Percentiles rank a stretch among this genome's conserved stretches.
These are phyloP conservation scores for Lachancea fermentati DNA, from an alignment of 805 yeast species.

Conservation along the genomic window DNA sequence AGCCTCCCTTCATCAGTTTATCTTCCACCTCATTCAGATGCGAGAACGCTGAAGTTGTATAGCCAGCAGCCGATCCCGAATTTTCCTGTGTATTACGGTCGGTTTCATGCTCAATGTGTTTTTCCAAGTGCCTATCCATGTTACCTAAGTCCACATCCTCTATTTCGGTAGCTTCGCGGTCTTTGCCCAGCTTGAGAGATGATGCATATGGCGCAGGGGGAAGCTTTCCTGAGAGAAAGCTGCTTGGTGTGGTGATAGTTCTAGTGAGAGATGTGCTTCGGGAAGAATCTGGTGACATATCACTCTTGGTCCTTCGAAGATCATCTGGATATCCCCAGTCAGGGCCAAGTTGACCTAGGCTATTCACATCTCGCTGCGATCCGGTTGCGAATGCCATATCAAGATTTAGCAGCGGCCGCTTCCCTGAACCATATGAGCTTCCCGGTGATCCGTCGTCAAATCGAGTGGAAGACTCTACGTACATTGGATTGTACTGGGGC, in stretches of 20 bases:
- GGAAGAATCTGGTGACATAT: conserved; percentile 3
- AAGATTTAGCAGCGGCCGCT: background rate
- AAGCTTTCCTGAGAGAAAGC: conserved; percentile 8
- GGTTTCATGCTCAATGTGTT: conserved; percentile 19
- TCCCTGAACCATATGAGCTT: background rate
- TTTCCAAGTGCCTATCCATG: conserved; percentile 17
- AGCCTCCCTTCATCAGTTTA: conserved; percentile 9
- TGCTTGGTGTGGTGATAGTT: background rate
- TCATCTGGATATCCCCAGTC: background rate
- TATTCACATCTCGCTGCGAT: background rate
- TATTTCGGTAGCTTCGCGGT: conserved; percentile 3
- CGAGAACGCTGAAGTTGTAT: conserved; percentile 29
- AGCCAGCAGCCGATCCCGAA: conserved; percentile 28
- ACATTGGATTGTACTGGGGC: conserved; percentile 29
- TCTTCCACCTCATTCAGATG: conserved; percentile 33
- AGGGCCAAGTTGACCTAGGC: background rate
- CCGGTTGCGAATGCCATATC: background rate
- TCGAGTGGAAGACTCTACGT: conserved; percentile 3
- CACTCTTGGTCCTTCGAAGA: conserved; percentile 2
- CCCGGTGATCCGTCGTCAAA: background rate
- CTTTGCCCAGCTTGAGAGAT: background rate
- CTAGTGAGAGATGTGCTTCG: conserved; percentile 4
- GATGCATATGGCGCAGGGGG: conserved; percentile 25
- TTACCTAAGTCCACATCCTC: conserved; percentile 23
- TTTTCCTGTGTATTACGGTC: conserved; percentile 27